A percentile compares a stretch with the other conserved stretches of the same genome.
phyloP scores from a whole-genome alignment of 2,329 filamentous ascomycete species.

The Alternaria rosae region DNA sequence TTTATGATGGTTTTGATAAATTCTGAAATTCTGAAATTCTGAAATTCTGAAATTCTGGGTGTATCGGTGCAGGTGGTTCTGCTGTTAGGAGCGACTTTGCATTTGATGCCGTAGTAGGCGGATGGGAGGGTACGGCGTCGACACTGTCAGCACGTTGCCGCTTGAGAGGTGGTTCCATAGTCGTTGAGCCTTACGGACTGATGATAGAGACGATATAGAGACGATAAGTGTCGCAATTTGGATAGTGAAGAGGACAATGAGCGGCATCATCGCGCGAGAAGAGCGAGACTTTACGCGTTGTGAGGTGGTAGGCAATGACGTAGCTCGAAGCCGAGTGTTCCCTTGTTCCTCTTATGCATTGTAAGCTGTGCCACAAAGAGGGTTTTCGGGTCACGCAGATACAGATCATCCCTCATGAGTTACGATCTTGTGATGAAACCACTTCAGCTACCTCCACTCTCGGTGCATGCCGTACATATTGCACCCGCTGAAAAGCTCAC shows the following conservation, averaged over 20 bases:
- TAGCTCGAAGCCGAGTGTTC: rapidly evolving
- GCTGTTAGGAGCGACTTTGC: neutral
- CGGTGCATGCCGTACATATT: neutral
- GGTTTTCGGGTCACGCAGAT: neutral
- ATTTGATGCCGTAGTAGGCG: neutral
- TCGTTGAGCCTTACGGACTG: neutral
- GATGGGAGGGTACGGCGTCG: neutral
- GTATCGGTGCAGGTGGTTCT: neutral
- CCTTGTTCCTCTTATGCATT: neutral
- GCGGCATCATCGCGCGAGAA: too few relatives aligned
- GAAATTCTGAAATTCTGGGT: too few relatives aligned
- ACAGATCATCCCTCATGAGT: neutral
- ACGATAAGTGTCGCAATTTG: neutral
- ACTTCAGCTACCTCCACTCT: neutral
- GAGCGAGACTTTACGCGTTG: neutral
- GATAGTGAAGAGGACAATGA: too few relatives aligned
- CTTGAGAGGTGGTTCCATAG: neutral
- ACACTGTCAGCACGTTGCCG: neutral
- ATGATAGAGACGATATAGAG: neutral
- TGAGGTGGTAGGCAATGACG: neutral
- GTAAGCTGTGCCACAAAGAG: neutral
- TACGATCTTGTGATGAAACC: too few relatives aligned
- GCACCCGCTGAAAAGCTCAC: neutral
- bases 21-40: too few relatives aligned
- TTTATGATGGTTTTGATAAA: too few relatives aligned